Conservation (phyloP, 2,329 filamentous ascomycete species). For the Phialophora expanda region DNA sequence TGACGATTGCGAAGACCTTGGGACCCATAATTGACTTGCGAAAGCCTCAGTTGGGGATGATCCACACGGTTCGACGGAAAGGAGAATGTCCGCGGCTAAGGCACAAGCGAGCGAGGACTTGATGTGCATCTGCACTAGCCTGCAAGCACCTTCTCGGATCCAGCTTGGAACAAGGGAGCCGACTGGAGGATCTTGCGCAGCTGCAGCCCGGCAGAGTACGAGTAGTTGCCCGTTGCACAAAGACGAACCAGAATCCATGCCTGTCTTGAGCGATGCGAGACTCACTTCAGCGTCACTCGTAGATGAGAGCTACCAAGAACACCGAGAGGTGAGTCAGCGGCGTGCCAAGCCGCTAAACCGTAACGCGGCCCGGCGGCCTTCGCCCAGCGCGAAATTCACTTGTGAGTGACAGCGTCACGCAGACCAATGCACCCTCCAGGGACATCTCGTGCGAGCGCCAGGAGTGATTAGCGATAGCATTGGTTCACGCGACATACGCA, state of each 20-base stretch:
- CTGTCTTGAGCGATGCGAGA: background rate
- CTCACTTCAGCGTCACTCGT: too few species aligned
- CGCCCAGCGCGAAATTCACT: background rate
- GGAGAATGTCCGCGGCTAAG: background rate
- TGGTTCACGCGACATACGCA: background rate
- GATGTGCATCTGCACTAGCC: slow-evolving; percentile 5
- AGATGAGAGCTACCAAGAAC: background rate
- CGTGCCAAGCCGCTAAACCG: slow-evolving; percentile 8
- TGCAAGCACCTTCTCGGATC: background rate
- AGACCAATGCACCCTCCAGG: background rate
- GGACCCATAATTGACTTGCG: background rate
- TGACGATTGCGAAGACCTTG: background rate
- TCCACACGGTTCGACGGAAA: background rate
- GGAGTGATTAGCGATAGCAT: background rate
- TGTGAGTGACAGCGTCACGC: background rate
- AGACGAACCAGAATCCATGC: background rate
- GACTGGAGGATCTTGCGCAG: slow-evolving; percentile 2
- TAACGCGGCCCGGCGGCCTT: background rate
- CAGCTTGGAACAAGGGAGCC: background rate
- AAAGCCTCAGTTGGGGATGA: background rate
- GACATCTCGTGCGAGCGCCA: background rate
- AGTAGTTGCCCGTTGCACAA: background rate
- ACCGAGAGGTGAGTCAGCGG: slow-evolving; percentile 1
- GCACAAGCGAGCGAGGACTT: background rate
- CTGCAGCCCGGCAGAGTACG: background rate